Base-by-base conservation (phyloP, 257 asterid species). In the Scutellaria barbata region DNA sequence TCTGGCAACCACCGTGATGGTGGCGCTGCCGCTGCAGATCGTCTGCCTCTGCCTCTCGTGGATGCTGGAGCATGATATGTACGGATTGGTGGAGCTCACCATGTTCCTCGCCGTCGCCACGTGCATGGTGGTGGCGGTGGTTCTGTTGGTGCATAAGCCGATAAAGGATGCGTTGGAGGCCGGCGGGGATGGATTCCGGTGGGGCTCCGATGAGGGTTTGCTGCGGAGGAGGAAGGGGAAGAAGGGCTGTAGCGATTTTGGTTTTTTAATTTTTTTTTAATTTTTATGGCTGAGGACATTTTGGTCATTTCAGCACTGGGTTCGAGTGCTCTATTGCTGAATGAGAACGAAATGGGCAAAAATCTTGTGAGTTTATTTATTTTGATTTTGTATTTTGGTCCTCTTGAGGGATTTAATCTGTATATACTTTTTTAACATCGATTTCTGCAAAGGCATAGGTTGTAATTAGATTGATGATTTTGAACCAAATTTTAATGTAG, bases 81-180 rank as follows among this genome's bases (percentile, higher is more conserved):
- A 84, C 65, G 81, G 84, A 13, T 66, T 68, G 6, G 76, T 79
- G 18, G 76, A 79, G 62, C 81, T 87, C 30, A 77, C 74, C 14
- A 77, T 78, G 85, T 89, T 87, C 74, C 71, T 81, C 7, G 76
- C 82, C 5, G 84, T 86, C 10, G 83, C 88, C 5, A 46, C 73
- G 61, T 82, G 85, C 67, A 71, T 86, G 79, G 81, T 63, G 5
- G 86, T 84, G 5, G 95, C 83, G 47, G 85, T 83, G 83, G 66
- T 86, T 1, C 72, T 91, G 8, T 64, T 91, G 74, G 88, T 91
- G 41, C 76, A 89, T 5, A 84, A 66, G 85, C 96, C 96, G 0
- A 84, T 84, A 8, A 74, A 18, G 56, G 81, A 76, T 8, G 76
- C 81, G 57, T 67, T 76, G 22, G 75, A 22, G 16, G 79, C 64